These are phyloP conservation scores for Mucor sp. DNA, from an alignment of 371 early-diverging fungal species.

Conservation along the genomic window DNA sequence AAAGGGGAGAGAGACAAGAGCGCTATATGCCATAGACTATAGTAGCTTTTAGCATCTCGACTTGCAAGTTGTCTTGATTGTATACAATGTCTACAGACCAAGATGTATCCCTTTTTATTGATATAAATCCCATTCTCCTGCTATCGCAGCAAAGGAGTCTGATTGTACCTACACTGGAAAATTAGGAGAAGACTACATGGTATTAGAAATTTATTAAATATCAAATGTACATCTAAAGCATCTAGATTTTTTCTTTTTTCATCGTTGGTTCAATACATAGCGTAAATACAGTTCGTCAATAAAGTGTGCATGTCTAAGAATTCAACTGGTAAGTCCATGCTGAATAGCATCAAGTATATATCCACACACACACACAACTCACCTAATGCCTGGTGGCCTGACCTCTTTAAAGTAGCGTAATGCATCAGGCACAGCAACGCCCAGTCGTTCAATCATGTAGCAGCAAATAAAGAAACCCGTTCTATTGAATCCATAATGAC, in stretches of 20 bases:
- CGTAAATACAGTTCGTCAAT: conserved; percentile 66
- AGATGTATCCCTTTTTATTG: not conserved
- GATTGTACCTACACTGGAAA: not conserved
- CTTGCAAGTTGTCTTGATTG: not conserved
- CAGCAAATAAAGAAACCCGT: conserved; percentile 75
- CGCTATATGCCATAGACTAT: not conserved
- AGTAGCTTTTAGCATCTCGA: not conserved
- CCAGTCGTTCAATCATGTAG: conserved; percentile 64
- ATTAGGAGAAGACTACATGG: not conserved
- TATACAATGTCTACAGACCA: not conserved
- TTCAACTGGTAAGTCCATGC: not conserved
- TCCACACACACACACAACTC: conserved; percentile 13
- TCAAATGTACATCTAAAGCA: not conserved
- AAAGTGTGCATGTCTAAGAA: conserved; percentile 62
- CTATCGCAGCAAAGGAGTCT: not conserved
- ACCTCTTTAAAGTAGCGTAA: conserved; percentile 60
- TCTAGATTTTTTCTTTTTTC: not conserved
- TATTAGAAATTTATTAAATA: not conserved
- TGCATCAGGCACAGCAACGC: conserved; percentile 63
- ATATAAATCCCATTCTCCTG: no score
- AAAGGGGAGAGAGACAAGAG: not conserved
- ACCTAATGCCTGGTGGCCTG: conserved; percentile 71
- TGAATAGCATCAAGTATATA: not conserved
- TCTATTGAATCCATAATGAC: conserved; percentile 76
- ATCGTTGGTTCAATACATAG: conserved; percentile 45